Conservation (phyloP, 2,329 filamentous ascomycete species). For the Curvularia hawaiiensis region DNA sequence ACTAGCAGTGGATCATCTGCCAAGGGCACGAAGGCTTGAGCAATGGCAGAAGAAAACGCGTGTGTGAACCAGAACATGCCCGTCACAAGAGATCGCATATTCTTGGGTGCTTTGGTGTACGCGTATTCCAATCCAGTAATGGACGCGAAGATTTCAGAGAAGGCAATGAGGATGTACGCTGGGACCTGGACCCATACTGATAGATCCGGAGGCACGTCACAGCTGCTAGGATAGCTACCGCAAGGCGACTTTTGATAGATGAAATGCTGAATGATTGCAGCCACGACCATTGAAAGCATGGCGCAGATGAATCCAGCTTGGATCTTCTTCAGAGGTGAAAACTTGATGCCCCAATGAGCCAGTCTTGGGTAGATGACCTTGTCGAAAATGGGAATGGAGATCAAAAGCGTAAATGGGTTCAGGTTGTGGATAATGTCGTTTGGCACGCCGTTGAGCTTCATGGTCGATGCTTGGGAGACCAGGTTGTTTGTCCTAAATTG, state of each 20-base stretch:
- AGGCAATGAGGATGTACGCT: constrained; percentile 58
- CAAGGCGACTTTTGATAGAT: constrained; percentile 56
- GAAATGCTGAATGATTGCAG: constrained; percentile 60
- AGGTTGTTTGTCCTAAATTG: constrained; percentile 64
- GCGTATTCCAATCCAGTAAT: constrained; percentile 73
- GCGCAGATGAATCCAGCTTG: constrained; percentile 69
- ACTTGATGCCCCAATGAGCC: constrained; percentile 65
- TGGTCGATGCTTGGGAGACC: constrained; percentile 55
- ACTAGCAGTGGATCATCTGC: constrained; percentile 29
- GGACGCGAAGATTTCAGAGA: constrained; percentile 65
- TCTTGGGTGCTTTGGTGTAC: constrained; percentile 71
- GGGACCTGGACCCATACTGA: constrained; percentile 60
- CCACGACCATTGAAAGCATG: constrained; percentile 64
- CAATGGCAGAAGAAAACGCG: constrained; percentile 35
- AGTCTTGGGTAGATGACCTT: constrained; percentile 68
- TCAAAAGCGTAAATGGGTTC: constrained; percentile 74
- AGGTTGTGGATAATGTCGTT: constrained; percentile 80
- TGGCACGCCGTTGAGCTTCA: constrained; percentile 65
- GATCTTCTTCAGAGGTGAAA: constrained; percentile 78
- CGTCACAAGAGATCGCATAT: constrained; percentile 56
- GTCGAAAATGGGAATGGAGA: constrained; percentile 72
- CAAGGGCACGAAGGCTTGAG: constrained; percentile 29
- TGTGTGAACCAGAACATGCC: constrained; percentile 41
- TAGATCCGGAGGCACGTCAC: constrained; percentile 48
- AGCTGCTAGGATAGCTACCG: constrained; percentile 48